Conservation (phyloP, 1,139 yeast species). For the Taphrina communis region DNA sequence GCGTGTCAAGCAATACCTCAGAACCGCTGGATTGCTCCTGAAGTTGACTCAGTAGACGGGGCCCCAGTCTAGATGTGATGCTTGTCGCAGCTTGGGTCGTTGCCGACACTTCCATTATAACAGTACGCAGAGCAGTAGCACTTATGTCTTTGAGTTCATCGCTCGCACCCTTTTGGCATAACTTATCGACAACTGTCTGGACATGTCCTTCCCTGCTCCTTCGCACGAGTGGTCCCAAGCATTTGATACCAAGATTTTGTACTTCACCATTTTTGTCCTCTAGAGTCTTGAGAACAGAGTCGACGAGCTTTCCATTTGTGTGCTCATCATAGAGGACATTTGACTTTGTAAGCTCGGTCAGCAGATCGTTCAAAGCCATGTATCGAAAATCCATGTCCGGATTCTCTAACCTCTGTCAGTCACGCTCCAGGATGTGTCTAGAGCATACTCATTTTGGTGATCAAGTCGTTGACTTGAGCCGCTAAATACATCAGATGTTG, state of each 20-base stretch:
- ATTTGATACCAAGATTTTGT: conserved; percentile 75
- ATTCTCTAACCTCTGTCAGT: conserved; percentile 8
- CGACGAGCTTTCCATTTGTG: conserved; percentile 54
- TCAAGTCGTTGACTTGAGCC: conserved; percentile 12
- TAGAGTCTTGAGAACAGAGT: conserved; percentile 61
- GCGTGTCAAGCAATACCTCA: conserved; percentile 55
- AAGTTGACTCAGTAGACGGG: conserved; percentile 49
- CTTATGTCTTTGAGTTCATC: conserved; percentile 59
- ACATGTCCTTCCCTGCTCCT: conserved; percentile 47
- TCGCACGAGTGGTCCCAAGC: conserved; percentile 54
- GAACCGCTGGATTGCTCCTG: conserved; percentile 4
- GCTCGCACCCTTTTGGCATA: conserved; percentile 42
- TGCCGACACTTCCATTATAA: conserved; percentile 54
- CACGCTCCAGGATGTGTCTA: too few species aligned
- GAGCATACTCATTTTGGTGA: conserved; percentile 21
- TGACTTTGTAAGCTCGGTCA: conserved; percentile 55
- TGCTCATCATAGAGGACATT: conserved; percentile 50
- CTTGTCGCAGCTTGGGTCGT: conserved; percentile 50
- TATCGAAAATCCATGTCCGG: conserved; percentile 82
- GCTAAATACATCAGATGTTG: neutral
- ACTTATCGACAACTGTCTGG: conserved; percentile 45
- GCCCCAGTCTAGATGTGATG: conserved; percentile 52
- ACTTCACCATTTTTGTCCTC: conserved; percentile 76
- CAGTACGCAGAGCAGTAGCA: conserved; percentile 71
- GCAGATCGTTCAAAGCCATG: conserved; percentile 84